A percentile compares a stretch with the other conserved stretches of the same genome.
Conservation (phyloP, 2,329 filamentous ascomycete genomes). For the Pseudohalonectria lignicola region DNA sequence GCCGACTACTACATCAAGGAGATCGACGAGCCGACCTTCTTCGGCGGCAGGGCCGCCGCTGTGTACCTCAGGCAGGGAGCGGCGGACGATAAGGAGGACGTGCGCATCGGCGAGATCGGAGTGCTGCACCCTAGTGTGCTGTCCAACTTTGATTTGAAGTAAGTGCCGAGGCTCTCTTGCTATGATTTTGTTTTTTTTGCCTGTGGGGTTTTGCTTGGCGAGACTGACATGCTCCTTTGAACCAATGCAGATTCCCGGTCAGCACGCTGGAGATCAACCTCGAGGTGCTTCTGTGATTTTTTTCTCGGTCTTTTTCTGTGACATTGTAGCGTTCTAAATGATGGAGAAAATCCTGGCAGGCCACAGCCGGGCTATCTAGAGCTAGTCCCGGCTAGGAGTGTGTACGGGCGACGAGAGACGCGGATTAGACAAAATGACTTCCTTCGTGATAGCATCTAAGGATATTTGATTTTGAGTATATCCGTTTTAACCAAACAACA, state of each 20-base stretch:
- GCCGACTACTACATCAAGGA: conserved; percentile 91
- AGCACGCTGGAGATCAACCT: conserved; percentile 92
- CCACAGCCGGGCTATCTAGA: no score
- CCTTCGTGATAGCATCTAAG: no score
- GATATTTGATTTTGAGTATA: no score
- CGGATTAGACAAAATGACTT: no score
- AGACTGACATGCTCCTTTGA: conserved; percentile 11
- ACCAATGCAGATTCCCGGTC: conserved; percentile 61
- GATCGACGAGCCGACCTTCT: conserved; percentile 83
- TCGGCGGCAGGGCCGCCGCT: conserved; percentile 77
- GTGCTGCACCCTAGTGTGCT: conserved; percentile 88
- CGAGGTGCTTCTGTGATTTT: conserved; percentile 73
- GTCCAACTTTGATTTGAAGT: conserved; percentile 86
- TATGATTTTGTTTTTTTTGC: neutral
- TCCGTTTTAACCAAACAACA: no score
- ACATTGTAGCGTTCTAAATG: no score
- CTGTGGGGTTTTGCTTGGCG: neutral
- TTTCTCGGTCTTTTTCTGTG: no score
- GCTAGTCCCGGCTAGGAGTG: no score
- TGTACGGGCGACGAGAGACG: no score
- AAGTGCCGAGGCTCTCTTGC: no score
- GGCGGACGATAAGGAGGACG: conserved; percentile 51
- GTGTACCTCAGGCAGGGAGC: conserved; percentile 59
- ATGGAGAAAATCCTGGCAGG: no score
- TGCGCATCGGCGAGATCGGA: conserved; percentile 80